Conservation (phyloP, 331 rosid species). For the Malus hybrid region DNA sequence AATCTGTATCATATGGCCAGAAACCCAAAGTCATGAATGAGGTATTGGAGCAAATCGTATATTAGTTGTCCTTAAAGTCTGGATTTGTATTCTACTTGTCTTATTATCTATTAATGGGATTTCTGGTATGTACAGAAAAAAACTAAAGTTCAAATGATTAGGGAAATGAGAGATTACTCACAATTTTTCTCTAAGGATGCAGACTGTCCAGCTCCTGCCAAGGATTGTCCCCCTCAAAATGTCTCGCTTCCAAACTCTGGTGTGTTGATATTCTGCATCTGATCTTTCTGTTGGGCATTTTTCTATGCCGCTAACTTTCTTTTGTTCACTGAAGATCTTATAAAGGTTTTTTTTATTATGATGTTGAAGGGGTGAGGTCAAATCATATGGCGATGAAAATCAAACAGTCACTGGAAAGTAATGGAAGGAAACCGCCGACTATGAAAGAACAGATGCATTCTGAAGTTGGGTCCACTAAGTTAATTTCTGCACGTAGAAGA, state of each 20-base stretch:
- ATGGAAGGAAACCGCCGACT: slow-evolving; percentile 28
- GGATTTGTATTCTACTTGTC: background rate
- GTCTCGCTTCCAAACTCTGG: slow-evolving; percentile 39
- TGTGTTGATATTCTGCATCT: slow-evolving; percentile 26
- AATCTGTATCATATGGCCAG: slow-evolving; percentile 25
- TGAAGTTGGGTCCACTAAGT: slow-evolving; percentile 36
- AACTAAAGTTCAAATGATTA: slow-evolving; percentile 56
- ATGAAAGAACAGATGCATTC: slow-evolving; percentile 20
- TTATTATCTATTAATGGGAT: slow-evolving; percentile 1
- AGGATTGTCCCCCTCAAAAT: slow-evolving; percentile 34
- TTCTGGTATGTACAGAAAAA: slow-evolving; percentile 33
- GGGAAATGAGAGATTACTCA: slow-evolving; percentile 83
- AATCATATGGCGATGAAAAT: slow-evolving; percentile 41
- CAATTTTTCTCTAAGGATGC: slow-evolving; percentile 59
- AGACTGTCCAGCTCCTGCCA: slow-evolving; percentile 56
- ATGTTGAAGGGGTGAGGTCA: slow-evolving; percentile 55
- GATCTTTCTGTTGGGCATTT: slow-evolving; percentile 12
- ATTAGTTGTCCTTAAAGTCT: background rate
- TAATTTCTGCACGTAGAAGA: slow-evolving; percentile 40
- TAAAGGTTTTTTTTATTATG: slow-evolving; percentile 41
- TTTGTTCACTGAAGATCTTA: slow-evolving; percentile 44
- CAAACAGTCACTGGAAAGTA: slow-evolving; percentile 58
- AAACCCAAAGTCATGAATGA: slow-evolving; percentile 36
- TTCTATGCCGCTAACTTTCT: slow-evolving; percentile 5
- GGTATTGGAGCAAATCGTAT: slow-evolving; percentile 38